phyloP scores from a whole-genome alignment of 495 filamentous ascomycete genomes.

The Cryomyces minteri region DNA sequence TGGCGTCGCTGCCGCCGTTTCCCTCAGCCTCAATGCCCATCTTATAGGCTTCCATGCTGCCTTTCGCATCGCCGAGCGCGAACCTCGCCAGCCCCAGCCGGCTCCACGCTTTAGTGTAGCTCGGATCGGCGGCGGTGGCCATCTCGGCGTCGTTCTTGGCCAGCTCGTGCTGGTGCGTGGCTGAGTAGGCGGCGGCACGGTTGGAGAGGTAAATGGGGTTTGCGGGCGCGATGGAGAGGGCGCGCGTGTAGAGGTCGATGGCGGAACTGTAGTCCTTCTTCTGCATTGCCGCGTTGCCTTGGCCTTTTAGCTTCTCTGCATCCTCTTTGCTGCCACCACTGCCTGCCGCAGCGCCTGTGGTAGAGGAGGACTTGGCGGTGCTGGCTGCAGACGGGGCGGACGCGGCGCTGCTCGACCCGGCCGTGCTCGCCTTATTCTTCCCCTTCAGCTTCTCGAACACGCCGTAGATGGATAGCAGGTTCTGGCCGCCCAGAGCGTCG shows the following conservation, averaged over 20 bases:
- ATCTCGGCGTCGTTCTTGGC: slow-evolving; percentile 77
- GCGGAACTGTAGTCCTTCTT: slow-evolving; percentile 70
- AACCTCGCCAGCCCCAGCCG: slow-evolving; percentile 78
- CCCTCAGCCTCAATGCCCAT: slow-evolving; percentile 89
- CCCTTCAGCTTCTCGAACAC: slow-evolving; percentile 90
- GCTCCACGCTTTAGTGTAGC: slow-evolving; percentile 93
- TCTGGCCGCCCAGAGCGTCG: slow-evolving; percentile 69
- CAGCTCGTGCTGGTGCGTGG: slow-evolving; percentile 57
- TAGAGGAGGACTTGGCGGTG: background rate
- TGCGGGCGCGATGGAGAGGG: slow-evolving; percentile 55
- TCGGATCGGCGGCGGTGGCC: slow-evolving; percentile 68
- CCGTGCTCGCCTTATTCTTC: slow-evolving; percentile 30
- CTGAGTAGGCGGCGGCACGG: slow-evolving; percentile 81
- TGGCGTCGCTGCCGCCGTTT: slow-evolving; percentile 71
- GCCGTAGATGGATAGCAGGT: slow-evolving; percentile 73
- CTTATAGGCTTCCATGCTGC: slow-evolving; percentile 84
- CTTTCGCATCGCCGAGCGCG: slow-evolving; percentile 75
- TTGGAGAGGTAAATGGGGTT: slow-evolving; percentile 98
- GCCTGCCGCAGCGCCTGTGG: slow-evolving; percentile 8
- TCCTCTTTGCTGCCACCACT: slow-evolving; percentile 32
- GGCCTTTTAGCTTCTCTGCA: slow-evolving; percentile 74
- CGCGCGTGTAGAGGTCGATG: slow-evolving; percentile 71
- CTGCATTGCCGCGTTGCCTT: slow-evolving; percentile 87
- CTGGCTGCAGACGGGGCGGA: slow-evolving; percentile 10
- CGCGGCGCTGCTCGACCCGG: slow-evolving; percentile 12